Base-by-base conservation (phyloP, 148 eudicot genomes). In the Rhododendron molle region DNA sequence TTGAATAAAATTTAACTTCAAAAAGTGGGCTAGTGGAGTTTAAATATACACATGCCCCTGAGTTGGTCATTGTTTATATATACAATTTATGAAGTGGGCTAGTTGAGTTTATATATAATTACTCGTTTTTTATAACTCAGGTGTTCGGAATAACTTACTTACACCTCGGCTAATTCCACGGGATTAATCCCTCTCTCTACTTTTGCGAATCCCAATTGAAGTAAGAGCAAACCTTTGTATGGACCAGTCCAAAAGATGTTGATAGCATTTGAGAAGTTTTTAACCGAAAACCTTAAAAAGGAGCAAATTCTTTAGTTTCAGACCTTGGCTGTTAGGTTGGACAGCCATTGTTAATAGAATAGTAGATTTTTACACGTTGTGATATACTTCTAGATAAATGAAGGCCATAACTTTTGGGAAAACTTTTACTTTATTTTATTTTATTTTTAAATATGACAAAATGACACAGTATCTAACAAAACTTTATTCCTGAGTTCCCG, bases 241-340 rank as follows among this genome's bases (percentile, higher is more conserved):
- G 21, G 1, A 3, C 16, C 16, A 16, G 0, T 54, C 21, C 60
- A 0, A 15, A 54, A 54, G 3, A 16, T 14, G 7, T 54, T 54
- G 7, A 16, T 54, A 54, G 6, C 21, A 16, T 20, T 54, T 54
- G 21, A 54, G 16, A 54, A 54, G 21, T 54, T 54, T 0, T 20
- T 4, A 54, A 15, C 4, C 1, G 0, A 1, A 1, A 5, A 50
- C 0, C 15, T 13, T 50, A 54, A 0, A 1, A 16, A 7, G 2
- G 0, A 54, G 2, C 21, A 16, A 54, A 14, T 1, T 5, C 23
- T 16, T 54, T 0, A 18, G 7, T 54, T 50, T 0, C 15, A 54
- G 21, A 54, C 20, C 5, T 16, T 18, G 49, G 4, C 1, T 54
- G 1, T 54, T 52, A 4, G 60, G 60, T 23, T 4, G 60, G 21